These are phyloP conservation scores for Scytalidium sp. DNA, from an alignment of 2,329 filamentous ascomycete genomes.

Conservation along the genomic window DNA sequence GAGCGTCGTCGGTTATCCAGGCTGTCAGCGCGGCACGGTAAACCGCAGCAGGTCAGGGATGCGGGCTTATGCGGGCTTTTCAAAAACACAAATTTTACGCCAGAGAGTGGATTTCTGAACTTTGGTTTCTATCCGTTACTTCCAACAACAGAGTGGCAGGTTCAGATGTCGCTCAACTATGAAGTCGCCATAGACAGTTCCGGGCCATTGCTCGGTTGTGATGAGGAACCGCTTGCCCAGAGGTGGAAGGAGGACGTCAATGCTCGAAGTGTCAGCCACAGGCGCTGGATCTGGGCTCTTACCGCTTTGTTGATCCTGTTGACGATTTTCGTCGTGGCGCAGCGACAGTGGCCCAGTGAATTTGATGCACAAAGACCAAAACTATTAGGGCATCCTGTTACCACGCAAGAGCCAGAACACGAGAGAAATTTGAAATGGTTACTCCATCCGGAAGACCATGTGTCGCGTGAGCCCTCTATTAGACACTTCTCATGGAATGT, in stretches of 20 bases:
- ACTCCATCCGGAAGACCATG: conserved; percentile 40
- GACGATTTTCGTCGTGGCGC: background rate
- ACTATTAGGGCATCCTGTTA: background rate
- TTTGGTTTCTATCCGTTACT: background rate
- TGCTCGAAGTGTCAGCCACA: background rate
- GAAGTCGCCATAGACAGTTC: conserved; percentile 4
- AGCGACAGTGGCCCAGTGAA: conserved; percentile 1
- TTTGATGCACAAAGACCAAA: background rate
- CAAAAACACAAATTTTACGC: background rate
- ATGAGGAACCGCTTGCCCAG: background rate
- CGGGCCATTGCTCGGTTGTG: conserved; percentile 4
- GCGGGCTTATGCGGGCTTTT: too few relatives aligned
- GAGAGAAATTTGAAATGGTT: conserved; percentile 6
- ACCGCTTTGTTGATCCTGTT: background rate
- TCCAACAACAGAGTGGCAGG: background rate
- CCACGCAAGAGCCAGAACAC: background rate
- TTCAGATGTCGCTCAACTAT: background rate
- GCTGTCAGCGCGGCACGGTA: too few relatives aligned
- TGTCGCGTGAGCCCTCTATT: conserved; percentile 29
- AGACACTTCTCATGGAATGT: conserved; percentile 36
- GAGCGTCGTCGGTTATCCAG: too few relatives aligned
- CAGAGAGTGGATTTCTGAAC: background rate
- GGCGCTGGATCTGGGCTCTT: background rate
- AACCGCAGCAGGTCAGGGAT: too few relatives aligned
- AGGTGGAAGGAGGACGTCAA: conserved; percentile 7